Evolutionary conservation across 345 rosid genomes (phyloP).

Genomic region (Erysimum cheiranthoides): DNA sequence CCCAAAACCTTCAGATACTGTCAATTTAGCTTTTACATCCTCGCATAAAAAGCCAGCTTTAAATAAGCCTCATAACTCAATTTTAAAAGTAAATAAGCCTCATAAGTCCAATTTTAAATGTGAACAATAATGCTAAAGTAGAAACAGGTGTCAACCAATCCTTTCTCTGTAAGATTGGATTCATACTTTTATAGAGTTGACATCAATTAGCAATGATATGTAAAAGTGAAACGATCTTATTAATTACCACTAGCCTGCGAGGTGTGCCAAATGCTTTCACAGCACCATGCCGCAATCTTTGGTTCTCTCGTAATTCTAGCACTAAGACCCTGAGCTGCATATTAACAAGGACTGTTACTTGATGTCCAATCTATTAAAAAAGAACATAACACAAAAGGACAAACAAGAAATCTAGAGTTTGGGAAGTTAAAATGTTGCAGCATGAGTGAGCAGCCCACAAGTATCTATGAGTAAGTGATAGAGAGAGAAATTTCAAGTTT

Average conservation of each 20-base stretch:
- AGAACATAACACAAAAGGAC: slow-evolving; percentile 25
- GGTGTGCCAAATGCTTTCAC: slow-evolving; percentile 87
- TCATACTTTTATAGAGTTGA: slow-evolving; percentile 21
- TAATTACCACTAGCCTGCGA: slow-evolving; percentile 90
- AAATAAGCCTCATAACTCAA: too few species aligned
- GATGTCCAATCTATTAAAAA: slow-evolving; percentile 17
- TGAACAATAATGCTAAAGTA: slow-evolving; percentile 4
- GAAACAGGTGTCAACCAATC: slow-evolving; percentile 20
- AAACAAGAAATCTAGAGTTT: slow-evolving; percentile 4
- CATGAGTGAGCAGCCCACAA: slow-evolving; percentile 21
- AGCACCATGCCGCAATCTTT: slow-evolving; percentile 70
- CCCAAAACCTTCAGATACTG: slow-evolving; percentile 24
- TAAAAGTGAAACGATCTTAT: slow-evolving; percentile 24
- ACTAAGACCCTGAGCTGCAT: slow-evolving; percentile 79
- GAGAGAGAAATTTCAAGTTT: slow-evolving; percentile 19
- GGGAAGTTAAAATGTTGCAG: slow-evolving; percentile 32
- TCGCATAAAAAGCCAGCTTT: slow-evolving; percentile 3
- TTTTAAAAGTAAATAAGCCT: too few species aligned
- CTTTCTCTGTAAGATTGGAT: slow-evolving; percentile 18
- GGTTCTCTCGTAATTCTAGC: slow-evolving; percentile 63
- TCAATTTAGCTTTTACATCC: slow-evolving; percentile 21
- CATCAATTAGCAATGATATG: slow-evolving; percentile 18
- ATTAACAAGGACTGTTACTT: slow-evolving; percentile 42
- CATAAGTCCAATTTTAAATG: slow-evolving; percentile 2
- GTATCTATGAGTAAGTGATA: background rate